Percentiles rank a stretch among this genome's conserved stretches.
Evolutionary conservation across 2,329 filamentous ascomycete genomes (phyloP).

Genomic region (Fusarium tricinctum): DNA sequence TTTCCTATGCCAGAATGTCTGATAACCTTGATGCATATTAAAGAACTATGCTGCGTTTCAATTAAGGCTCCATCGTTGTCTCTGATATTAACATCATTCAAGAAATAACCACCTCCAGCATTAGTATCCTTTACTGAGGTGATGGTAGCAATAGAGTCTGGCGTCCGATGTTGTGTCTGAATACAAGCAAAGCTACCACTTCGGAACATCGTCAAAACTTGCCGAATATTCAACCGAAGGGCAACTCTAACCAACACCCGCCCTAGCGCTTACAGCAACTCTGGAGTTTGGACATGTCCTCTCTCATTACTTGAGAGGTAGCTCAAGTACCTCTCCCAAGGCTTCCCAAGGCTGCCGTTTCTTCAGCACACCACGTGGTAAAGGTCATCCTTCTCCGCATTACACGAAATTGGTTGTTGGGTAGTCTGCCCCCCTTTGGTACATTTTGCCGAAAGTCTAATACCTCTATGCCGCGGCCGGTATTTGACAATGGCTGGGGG

Average conservation of each 20-base stretch:
- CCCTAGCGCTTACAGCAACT: slow-evolving; percentile 31
- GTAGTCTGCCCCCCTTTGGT: not conserved
- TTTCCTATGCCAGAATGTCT: no score
- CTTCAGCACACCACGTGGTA: slow-evolving; percentile 29
- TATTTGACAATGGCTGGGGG: slow-evolving; percentile 27
- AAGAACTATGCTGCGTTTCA: no score
- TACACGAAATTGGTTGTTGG: slow-evolving; percentile 7
- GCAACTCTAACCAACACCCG: slow-evolving; percentile 10
- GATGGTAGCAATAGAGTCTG: no score
- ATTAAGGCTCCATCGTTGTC: no score
- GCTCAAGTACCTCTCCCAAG: slow-evolving; percentile 23
- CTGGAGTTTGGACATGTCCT: not conserved
- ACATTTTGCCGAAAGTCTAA: slow-evolving; percentile 18
- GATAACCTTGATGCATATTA: no score
- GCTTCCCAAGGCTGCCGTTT: slow-evolving; percentile 6
- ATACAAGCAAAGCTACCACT: not conserved
- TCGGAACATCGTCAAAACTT: slow-evolving; percentile 4
- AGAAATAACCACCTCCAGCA: no score
- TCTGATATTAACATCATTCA: no score
- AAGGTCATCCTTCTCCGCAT: slow-evolving; percentile 29
- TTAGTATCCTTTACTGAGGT: no score
- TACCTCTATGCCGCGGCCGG: slow-evolving; percentile 22
- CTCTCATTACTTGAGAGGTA: slow-evolving; percentile 29
- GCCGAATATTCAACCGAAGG: slow-evolving; percentile 2
- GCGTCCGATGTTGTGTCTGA: no score